phyloP scores from a whole-genome alignment of 2,329 filamentous ascomycete genomes.

The Cryphonectria parasitica region DNA sequence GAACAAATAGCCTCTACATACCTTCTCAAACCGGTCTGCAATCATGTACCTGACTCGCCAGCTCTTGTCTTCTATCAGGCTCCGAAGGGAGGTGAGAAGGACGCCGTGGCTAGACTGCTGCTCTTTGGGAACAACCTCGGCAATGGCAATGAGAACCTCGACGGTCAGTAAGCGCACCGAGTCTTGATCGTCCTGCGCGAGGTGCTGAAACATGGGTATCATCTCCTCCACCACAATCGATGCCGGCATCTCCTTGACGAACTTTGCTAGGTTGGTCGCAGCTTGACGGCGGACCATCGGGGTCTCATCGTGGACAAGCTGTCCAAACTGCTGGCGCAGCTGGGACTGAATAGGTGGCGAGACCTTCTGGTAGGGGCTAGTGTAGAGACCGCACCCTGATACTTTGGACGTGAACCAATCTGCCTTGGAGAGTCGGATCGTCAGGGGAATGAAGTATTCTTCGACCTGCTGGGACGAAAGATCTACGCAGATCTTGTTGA shows the following conservation, averaged over 20 bases:
- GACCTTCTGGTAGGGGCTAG: slow-evolving; percentile 89
- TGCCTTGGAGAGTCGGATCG: slow-evolving; percentile 94
- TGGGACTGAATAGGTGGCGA: slow-evolving; percentile 86
- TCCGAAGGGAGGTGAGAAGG: slow-evolving; percentile 85
- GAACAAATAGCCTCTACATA: slow-evolving; percentile 39
- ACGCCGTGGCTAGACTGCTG: slow-evolving; percentile 97
- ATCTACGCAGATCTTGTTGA: slow-evolving; percentile 98
- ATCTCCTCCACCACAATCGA: slow-evolving; percentile 95
- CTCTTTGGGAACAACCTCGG: slow-evolving; percentile 96
- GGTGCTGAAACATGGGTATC: slow-evolving; percentile 97
- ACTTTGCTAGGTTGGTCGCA: slow-evolving; percentile 94
- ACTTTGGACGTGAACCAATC: slow-evolving; percentile 99
- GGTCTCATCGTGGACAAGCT: slow-evolving; percentile 96
- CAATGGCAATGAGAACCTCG: slow-evolving; percentile 93
- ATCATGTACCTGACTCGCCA: slow-evolving; percentile 99
- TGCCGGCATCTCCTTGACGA: slow-evolving; percentile 95
- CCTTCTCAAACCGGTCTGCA: slow-evolving; percentile 97
- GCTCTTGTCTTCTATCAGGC: slow-evolving; percentile 97
- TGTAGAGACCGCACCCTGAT: slow-evolving; percentile 94
- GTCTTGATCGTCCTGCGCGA: slow-evolving; percentile 95
- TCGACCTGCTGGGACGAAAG: slow-evolving; percentile 92
- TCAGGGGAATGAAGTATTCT: slow-evolving; percentile 95
- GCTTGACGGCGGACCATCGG: slow-evolving; percentile 98
- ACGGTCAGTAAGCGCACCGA: slow-evolving; percentile 95
- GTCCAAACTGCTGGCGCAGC: slow-evolving; percentile 87